Base-by-base conservation (phyloP, 257 asterid genomes). In the Solanum sparsipilum region DNA sequence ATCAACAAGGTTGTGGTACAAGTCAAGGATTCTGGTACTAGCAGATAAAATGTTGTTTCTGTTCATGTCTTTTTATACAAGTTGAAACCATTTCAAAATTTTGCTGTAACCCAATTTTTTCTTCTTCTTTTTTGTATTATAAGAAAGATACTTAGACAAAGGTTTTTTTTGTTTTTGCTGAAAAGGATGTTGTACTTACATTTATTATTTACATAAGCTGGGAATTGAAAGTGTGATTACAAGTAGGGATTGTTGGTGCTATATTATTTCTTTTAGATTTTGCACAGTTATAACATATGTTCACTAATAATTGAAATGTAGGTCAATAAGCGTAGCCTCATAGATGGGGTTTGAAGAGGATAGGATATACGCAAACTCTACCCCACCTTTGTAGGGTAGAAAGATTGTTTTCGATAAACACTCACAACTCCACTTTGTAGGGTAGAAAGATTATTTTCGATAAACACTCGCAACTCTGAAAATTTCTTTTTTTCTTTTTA, bases 311-410 rank as follows among this genome's bases (percentile, higher is more conserved):
- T 23, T 63, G 71, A 63, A 23, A 63, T 23, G 71, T 4, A 23
- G 71, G 70, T 60, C 15, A 0, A 9, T 63, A 63, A 63, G 31
- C 2, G 25, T n/a, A 10, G 7, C n/a, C 71, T 12, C 32, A 4
- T 13, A 4, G 0, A 4, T 63, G 7, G 0, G 0, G 0, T 63
- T 63, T 10, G 3, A 0, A 0, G 16, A 63, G 7, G 15, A 4
- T 63, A 23, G 4, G 8, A 65, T 65, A 65, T 65, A n/a, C 7
- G 0, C 15, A n/a, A 63, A n/a, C 4, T 5, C 27, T 65, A n/a
- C 4, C 32, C 32, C 16, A 65, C 4, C 31, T 23, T n/a, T 9
- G 2, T 6, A 63, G 6, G 15, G 8, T 10, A n/a, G 0, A 63
- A 5, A 65, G 8, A n/a, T n/a, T n/a, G 4, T 10, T 10, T n/a